Conservation (phyloP, 2,329 filamentous ascomycete genomes). For the Tolypocladium cylindrosporum region DNA sequence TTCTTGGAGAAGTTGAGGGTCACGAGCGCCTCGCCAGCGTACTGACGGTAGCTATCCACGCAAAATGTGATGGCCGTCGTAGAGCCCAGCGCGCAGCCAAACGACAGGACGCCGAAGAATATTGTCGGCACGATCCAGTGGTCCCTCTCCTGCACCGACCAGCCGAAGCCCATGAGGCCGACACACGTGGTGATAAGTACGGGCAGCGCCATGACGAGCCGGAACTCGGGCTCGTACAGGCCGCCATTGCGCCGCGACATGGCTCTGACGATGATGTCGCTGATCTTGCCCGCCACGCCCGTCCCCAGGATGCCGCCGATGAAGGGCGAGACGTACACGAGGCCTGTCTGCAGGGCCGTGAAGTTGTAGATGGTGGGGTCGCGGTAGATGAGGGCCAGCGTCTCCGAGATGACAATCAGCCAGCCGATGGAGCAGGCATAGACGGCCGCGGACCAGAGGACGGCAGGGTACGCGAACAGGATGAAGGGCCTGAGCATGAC, state of each 20-base stretch:
- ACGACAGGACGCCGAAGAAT: conserved; percentile 87
- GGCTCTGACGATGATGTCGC: conserved; percentile 70
- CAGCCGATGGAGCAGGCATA: conserved; percentile 87
- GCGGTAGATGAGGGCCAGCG: conserved; percentile 71
- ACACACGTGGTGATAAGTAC: conserved; percentile 69
- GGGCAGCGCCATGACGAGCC: conserved; percentile 77
- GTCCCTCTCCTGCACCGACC: conserved; percentile 67
- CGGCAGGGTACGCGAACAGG: conserved; percentile 75
- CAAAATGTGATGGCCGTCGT: conserved; percentile 92
- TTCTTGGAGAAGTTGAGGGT: conserved; percentile 95
- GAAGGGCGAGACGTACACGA: conserved; percentile 87
- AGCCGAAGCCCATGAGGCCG: conserved; percentile 93
- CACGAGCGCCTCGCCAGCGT: conserved; percentile 87
- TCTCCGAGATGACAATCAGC: conserved; percentile 91
- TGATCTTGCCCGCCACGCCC: conserved; percentile 78
- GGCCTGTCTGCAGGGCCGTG: conserved; percentile 65
- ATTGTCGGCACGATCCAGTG: conserved; percentile 86
- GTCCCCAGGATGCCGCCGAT: conserved; percentile 84
- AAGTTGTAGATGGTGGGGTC: conserved; percentile 66
- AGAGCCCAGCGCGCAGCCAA: conserved; percentile 81
- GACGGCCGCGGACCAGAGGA: conserved; percentile 78
- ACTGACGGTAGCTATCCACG: conserved; percentile 86
- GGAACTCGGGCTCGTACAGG: conserved; percentile 89
- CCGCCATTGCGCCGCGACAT: conserved; percentile 85
- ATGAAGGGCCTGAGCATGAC: conserved; percentile 74